Evolutionary conservation across 768 basidiomycete species (phyloP), one percentile per base, ranked within the genome.

Genomic region (Obba rivulosa): DNA sequence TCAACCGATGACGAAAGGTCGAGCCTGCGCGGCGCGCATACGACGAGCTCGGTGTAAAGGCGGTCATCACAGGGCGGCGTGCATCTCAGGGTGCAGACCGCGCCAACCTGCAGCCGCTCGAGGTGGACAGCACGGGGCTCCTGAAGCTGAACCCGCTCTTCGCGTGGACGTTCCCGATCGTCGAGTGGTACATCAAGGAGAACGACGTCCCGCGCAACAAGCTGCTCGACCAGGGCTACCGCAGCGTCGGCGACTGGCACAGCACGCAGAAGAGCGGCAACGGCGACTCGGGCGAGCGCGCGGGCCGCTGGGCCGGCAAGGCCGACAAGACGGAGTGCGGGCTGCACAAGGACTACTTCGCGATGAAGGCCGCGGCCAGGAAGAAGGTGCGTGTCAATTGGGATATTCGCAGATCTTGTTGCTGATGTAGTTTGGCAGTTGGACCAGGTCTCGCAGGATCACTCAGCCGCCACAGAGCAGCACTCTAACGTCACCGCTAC

Each of bases 241-340:
- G 84, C 58, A 92, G 90, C 61, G 82, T 99, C 53, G 96, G 96
- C 3, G 96, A 99, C 67, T 95, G 94, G 89, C 96, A 99, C 69
- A 94, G 91, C 53, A 99, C 96, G 0, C 66, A 65, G n/a, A 79
- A 79, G 57, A 83, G 82, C 51, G 83, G 79, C 0, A 72, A 70
- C 8, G 78, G 86, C 36, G 90, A 90, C 51, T 67, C 64, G 0
- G 78, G 76, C 3, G 96, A 99, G 68, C 79, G 96, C 21, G 83
- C 86, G 2, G 95, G 95, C 1, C 71, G 96, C 46, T 99, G 96
- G 96, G 83, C 85, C 2, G 91, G 88, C 5, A 85, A 77, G 62
- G 74, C 76, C 51, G 71, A 71, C 36, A 99, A 98, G 76, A 91
- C 91, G 2, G 95, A 98, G 66, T 98, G 96, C 65, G 96, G 96